Base-by-base conservation (phyloP, 495 filamentous ascomycete species). In the Hypoxylon rickii region DNA sequence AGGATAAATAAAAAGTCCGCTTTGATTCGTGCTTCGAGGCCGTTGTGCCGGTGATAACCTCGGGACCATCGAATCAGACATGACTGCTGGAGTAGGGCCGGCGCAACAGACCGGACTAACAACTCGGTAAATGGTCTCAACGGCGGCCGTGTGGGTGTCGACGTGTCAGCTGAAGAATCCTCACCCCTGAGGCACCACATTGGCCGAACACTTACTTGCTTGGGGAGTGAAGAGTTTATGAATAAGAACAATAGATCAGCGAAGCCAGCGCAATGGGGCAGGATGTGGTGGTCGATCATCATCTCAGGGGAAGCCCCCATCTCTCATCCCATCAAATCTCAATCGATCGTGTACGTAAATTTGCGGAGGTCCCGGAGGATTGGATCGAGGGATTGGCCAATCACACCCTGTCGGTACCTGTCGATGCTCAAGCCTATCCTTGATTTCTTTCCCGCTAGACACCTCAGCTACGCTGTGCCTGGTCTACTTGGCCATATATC, bases 281-380 rank as follows among this genome's bases (percentile, higher is more conserved):
- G 26, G 43, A 29, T 19, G 34, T 42, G 15, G 34, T 55, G 20
- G 52, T 48, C 46, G 52, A 62, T 56, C 58, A 24, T 51, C 42
- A 62, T 62, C 56, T 53, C 48, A n/a, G 43, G 41, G 46, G 52
- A 20, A 36, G 26, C 15, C n/a, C 29, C 5, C 33, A 49, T 24
- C 16, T 39, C 47, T 37, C 24, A 19, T 20, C 3, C 13, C 5
- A 5, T 13, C 20, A 38, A 36, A 49, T 56, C 53, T 48, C 45
- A n/a, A 57, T 45, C 43, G 53, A 49, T 47, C 43, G 39, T 47
- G 52, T 48, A 41, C 52, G 53, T 49, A 50, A 49, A 63, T 57
- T 37, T 53, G 53, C 33, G 53, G 52, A 62, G 52, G 52, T 51
- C 21, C 58, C 58, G 58, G 42, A 44, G 53, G 41, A 45, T 57